These are phyloP conservation scores for Dothidotthia symphoricarpi DNA, from an alignment of 2,329 filamentous ascomycete species.

Conservation along the genomic window DNA sequence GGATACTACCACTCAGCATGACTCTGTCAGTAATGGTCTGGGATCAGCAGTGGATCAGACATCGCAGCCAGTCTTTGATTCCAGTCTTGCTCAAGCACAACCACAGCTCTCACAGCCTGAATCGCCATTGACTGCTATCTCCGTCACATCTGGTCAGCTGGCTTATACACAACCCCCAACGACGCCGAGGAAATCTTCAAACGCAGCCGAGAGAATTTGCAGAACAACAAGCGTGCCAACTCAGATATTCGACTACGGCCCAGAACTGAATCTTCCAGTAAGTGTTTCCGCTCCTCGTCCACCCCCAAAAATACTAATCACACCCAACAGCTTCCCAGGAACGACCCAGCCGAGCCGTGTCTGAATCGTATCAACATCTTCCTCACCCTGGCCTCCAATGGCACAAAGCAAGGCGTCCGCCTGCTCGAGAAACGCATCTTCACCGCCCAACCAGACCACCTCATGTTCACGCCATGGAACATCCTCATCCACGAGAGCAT, in stretches of 20 bases:
- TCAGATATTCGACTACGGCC: not conserved
- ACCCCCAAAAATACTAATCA: too few relatives aligned
- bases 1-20: conserved; percentile 14
- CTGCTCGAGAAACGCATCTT: conserved; percentile 24
- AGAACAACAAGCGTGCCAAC: too few relatives aligned
- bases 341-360: conserved; percentile 6
- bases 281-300: not conserved
- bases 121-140: conserved; percentile 1
- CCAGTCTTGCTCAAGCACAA: conserved; percentile 4
- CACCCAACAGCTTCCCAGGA: conserved; percentile 7
- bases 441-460: conserved; percentile 9
- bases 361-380: conserved; percentile 58
- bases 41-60: conserved; percentile 12
- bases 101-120: conserved; percentile 1
- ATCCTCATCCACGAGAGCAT: conserved; percentile 19
- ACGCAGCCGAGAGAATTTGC: not conserved
- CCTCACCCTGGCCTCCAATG: conserved; percentile 48
- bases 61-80: conserved; percentile 10
- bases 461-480: conserved; percentile 21
- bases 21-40: not conserved
- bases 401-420: conserved; percentile 57
- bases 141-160: not conserved
- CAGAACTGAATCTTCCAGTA: conserved; percentile 1
- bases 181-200: not conserved
- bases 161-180: not conserved